Base-by-base conservation (phyloP, 1,139 yeast genomes). In the Debaryomyces psychrophilus region DNA sequence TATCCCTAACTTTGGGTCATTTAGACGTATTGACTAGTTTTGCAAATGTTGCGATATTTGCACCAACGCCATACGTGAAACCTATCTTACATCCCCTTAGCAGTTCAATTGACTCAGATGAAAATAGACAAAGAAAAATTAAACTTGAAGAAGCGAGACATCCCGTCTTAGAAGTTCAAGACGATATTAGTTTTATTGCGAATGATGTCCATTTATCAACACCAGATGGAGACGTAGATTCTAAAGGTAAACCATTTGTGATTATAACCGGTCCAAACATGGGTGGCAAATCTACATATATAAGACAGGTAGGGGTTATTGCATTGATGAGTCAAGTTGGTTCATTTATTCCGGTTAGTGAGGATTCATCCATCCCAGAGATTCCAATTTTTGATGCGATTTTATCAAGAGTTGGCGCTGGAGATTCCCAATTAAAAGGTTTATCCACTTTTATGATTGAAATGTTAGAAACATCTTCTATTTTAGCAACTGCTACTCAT, bases 221-320 rank as follows among this genome's bases (percentile, higher is more conserved):
- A 47, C 43, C 46, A 1, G 51, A 51, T 23, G 35, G 9, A 1
- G 39, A 43, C 8, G 22, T 14, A 15, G 77, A 70, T 5, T 65
- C 65, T 8, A 54, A 51, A 22, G 71, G 65, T 0, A 74, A 83
- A 14, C 89, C 87, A 46, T 92, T 93, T 60, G 76, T 83, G 12
- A 86, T 93, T 27, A 89, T 93, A 28, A 93, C 99, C 0, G 99
- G 99, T 15, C 99, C 99, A 33, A 93, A 93, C 61, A 93, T 93
- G 99, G 99, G 98, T 49, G 98, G 98, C 60, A 93, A 93, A 64
- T 90, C 97, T 1, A 92, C 98, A 0, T 93, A 88, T 64, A 90
- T 93, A 44, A 80, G 97, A 51, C 97, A 93, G 58, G 77, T 90
- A 44, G 99, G 98, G 8, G 95, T 89, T 1, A 86, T 92, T 47